Conservation (phyloP, 2,329 filamentous ascomycete genomes). For the Aspergillus transmontanensis region DNA sequence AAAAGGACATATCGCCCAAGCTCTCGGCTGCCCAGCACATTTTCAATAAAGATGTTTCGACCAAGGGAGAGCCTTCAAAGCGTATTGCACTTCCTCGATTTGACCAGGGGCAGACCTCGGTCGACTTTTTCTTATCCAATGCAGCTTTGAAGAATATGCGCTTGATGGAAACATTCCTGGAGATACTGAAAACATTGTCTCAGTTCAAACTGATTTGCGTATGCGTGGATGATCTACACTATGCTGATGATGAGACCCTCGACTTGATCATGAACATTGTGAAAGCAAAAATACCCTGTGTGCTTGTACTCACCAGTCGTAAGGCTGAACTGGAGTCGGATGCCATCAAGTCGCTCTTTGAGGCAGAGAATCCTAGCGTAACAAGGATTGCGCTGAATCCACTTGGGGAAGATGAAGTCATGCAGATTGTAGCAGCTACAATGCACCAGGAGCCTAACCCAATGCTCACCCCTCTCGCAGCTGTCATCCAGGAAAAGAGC, state of each 20-base stretch:
- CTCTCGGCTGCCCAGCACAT: constrained; percentile 31
- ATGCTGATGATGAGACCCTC: constrained; percentile 83
- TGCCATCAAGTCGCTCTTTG: constrained; percentile 42
- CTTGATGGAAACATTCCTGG: constrained; percentile 84
- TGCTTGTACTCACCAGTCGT: constrained; percentile 76
- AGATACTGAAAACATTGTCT: constrained; percentile 80
- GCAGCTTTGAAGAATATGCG: constrained; percentile 59
- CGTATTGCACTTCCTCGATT: constrained; percentile 35
- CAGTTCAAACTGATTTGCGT: constrained; percentile 85
- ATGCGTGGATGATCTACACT: constrained; percentile 86
- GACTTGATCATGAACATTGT: constrained; percentile 83
- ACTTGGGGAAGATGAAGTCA: constrained; percentile 76
- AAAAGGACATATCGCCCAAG: constrained; percentile 35
- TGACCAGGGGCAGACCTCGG: constrained; percentile 38
- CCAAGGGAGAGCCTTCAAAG: constrained; percentile 34
- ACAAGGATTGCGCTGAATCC: constrained; percentile 74
- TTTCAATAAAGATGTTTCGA: constrained; percentile 29
- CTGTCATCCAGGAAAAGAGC: constrained; percentile 87
- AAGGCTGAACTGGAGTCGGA: constrained; percentile 64
- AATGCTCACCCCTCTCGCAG: constrained; percentile 74
- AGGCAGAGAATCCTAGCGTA: constrained; percentile 56
- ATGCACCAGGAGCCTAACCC: constrained; percentile 70
- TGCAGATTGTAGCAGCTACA: constrained; percentile 79
- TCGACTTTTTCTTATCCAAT: constrained; percentile 43
- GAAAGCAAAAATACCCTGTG: constrained; percentile 74